A percentile compares a stretch with the other conserved stretches of the same genome.
Conservation (phyloP, 805 yeast genomes). For the Yamadazyma nakazawae region DNA sequence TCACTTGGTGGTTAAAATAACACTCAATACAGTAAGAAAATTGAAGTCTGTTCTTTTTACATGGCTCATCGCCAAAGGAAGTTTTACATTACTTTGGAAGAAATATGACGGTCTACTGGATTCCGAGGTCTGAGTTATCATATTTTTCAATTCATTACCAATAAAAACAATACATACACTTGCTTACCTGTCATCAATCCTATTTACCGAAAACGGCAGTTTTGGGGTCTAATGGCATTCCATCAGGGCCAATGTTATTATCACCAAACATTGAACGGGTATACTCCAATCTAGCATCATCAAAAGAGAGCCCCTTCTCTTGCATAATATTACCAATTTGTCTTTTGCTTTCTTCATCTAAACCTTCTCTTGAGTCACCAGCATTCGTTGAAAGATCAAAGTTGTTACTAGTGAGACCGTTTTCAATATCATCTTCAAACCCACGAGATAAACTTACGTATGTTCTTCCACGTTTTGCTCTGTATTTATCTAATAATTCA, state of each 20-base stretch:
- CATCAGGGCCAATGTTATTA: conserved; percentile 60
- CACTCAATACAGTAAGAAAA: too few relatives aligned
- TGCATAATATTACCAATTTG: conserved; percentile 56
- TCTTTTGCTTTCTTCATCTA: conserved; percentile 52
- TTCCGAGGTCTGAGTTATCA: too few relatives aligned
- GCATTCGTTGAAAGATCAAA: conserved; percentile 48
- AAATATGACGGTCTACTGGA: too few relatives aligned
- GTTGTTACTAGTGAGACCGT: conserved; percentile 56
- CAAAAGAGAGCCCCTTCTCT: conserved; percentile 50
- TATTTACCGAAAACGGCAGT: conserved; percentile 46
- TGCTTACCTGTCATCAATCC: not conserved
- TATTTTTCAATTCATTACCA: not conserved
- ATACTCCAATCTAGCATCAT: conserved; percentile 62
- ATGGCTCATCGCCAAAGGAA: too few relatives aligned
- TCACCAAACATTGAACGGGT: conserved; percentile 43
- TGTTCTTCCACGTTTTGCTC: conserved; percentile 23
- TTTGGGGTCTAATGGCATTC: conserved; percentile 65
- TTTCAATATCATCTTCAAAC: conserved; percentile 24
- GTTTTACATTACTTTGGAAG: too few relatives aligned
- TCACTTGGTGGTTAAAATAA: too few relatives aligned
- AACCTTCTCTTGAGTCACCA: conserved; percentile 61
- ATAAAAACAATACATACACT: not conserved
- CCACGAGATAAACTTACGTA: conserved; percentile 13
- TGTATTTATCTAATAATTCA: conserved; percentile 25
- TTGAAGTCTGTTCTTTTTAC: too few relatives aligned